Evolutionary conservation across 768 basidiomycete genomes (phyloP).

Genomic region (Leucocoprinus birnbaumii): DNA sequence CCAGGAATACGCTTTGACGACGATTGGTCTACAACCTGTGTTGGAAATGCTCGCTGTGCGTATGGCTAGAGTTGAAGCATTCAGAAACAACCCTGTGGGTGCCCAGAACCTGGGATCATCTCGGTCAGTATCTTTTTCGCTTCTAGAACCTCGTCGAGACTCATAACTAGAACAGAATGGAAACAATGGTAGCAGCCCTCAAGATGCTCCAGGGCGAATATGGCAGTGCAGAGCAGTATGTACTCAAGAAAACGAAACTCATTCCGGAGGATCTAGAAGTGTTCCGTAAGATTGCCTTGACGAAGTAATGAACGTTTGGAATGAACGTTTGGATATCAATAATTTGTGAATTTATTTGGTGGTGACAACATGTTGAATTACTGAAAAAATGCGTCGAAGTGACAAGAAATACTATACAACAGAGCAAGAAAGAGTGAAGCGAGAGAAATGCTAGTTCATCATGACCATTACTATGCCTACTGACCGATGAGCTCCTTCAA

Average conservation of each 20-base stretch:
- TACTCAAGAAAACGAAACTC: constrained; percentile 26
- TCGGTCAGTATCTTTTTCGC: constrained; percentile 20
- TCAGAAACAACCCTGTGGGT: constrained; percentile 32
- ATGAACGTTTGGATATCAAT: no score
- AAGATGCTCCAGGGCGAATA: constrained; percentile 30
- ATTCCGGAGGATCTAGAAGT: constrained; percentile 3
- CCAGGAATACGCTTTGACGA: constrained; percentile 38
- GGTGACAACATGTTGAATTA: no score
- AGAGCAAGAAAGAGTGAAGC: neutral
- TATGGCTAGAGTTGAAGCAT: constrained; percentile 25
- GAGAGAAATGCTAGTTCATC: neutral
- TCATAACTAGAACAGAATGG: constrained; percentile 23
- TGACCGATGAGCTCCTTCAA: constrained; percentile 54
- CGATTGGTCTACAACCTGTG: constrained; percentile 32
- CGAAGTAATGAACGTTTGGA: neutral
- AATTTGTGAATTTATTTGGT: no score
- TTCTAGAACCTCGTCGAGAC: no score
- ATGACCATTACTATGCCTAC: neutral
- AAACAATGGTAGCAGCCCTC: constrained; percentile 31
- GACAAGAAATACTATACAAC: neutral
- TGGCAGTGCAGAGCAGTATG: constrained; percentile 33
- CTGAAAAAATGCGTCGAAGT: no score
- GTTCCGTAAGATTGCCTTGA: neutral
- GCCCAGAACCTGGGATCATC: constrained; percentile 31
- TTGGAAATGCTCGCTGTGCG: constrained; percentile 26